Base-by-base conservation (phyloP, 257 asterid species). In the Solanum gracilifrons region DNA sequence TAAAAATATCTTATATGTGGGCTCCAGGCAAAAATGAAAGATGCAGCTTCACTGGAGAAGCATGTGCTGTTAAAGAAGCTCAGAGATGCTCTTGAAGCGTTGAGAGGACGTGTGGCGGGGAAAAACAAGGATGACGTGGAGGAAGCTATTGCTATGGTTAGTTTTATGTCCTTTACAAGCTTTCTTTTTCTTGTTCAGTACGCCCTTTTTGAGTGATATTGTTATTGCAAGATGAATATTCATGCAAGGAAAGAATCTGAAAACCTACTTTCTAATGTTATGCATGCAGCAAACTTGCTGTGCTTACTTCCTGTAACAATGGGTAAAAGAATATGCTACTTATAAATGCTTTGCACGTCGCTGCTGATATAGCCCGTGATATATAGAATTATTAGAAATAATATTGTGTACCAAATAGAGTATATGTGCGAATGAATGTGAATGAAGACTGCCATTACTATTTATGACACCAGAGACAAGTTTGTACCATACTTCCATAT, bases 91-190 rank as follows among this genome's bases (percentile, higher is more conserved):
- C 98, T 96, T 68, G 98, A 96, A 90, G 91, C 95, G 77, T 80
- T 96, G 82, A 93, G 91, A 91, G 98, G 98, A 62, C 98, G 97
- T 21, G 95, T 94, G 79, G 95, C 98, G 46, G 98, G 98, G 25
- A 92, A 77, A 92, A 95, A 95, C 95, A 93, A 91, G 90, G 98
- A 96, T 88, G 99, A 96, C 11, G 98, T 95, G 48, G 95, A 92
- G 90, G 98, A 94, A 92, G 99, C 99, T 89, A 94, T 96, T 90
- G 91, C 95, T 68, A 95, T 96, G 99, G 99, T 95, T 87, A 74
- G 97, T 90, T 87, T 75, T 39, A 27, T 62, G 72, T 32, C 60
- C 21, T 68, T 87, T 87, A 71, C 15, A 46, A 29, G 23, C 11
- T n/a, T 25, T 66, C 39, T 85, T 48, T 64, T 39, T 43, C 29